Evolutionary conservation across 2,329 filamentous ascomycete species (phyloP), one percentile per base, ranked within the genome.

Genomic region (Colletotrichum tropicicola): DNA sequence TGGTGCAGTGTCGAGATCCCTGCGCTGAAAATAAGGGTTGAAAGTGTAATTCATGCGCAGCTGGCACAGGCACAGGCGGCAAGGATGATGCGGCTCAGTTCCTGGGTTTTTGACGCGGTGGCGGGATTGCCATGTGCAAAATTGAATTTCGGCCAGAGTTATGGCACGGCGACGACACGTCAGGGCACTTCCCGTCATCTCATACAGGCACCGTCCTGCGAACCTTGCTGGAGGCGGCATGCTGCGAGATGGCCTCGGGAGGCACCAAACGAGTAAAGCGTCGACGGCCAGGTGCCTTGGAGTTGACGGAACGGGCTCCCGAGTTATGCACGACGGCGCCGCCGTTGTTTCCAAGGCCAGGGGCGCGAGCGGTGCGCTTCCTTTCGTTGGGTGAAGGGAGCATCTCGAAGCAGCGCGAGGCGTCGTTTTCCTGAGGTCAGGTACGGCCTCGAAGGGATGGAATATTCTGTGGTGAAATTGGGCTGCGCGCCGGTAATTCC

Each of bases 121-220:
- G 32, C 28, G 32, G 32, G 19, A 25, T 23, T 37, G 30, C 60
- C 49, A 44, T 56, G 47, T n/a, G 57, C 17, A 47, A 2, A 35
- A 35, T 65, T 61, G 57, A 64, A 65, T 61, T 65, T 43, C 25
- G 48, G 48, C 30, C 56, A 64, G 41, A 54, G 12, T 60, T 13
- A 41, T 60, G 35, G 25, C 47, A 45, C 48, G 32, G 15, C 15
- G 30, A 48, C 48, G 57, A 65, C 49, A 51, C 43, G 57, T 27
- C 62, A 55, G 58, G 62, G 62, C 37, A 37, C 62, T 62, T 65
- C 62, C 49, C 51, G 62, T 62, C 62, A 51, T 65, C 62, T 56
- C 57, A 65, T 56, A 61, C 62, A 62, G 43, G 51, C 37, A 65
- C 58, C 28, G 49, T 43, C 62, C 30, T 61, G 28, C 39, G 51